phyloP scores from a whole-genome alignment of 345 rosid species.

The Raphanus sativus region DNA sequence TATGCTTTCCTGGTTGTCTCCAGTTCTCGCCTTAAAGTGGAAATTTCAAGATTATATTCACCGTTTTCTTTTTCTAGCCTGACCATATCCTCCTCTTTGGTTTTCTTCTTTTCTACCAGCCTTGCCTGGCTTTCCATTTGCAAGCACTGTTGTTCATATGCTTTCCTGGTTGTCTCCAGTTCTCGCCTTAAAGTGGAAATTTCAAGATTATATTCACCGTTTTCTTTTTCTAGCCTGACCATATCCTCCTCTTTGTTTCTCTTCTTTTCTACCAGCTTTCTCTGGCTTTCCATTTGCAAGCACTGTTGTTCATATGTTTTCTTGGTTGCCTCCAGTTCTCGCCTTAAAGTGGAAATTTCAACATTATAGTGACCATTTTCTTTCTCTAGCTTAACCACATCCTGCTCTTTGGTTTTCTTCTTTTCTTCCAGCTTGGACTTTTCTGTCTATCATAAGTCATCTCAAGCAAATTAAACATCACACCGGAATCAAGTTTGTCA shows the following conservation, averaged over 20 bases:
- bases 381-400: constrained; percentile 31
- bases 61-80: constrained; percentile 40
- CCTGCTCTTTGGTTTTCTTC: constrained; percentile 48
- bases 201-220: constrained; percentile 37
- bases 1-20: constrained; percentile 49
- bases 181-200: constrained; percentile 47
- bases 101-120: constrained; percentile 32
- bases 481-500: neutral
- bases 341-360: constrained; percentile 47
- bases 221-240: constrained; percentile 38
- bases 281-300: constrained; percentile 55
- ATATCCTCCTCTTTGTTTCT: constrained; percentile 46
- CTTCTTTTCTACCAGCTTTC: constrained; percentile 38
- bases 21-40: constrained; percentile 48
- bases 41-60: constrained; percentile 39
- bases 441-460: constrained; percentile 44
- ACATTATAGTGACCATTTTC: constrained; percentile 37
- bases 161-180: constrained; percentile 50
- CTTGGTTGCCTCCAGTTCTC: constrained; percentile 51
- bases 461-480: constrained; percentile 26
- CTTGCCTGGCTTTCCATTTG: constrained; percentile 59
- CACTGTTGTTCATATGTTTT: constrained; percentile 49
- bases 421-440: constrained; percentile 48
- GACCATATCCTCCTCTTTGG: constrained; percentile 44
- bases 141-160: constrained; percentile 46